Conservation (phyloP, 257 asterid species). For the Petunia secreta region DNA sequence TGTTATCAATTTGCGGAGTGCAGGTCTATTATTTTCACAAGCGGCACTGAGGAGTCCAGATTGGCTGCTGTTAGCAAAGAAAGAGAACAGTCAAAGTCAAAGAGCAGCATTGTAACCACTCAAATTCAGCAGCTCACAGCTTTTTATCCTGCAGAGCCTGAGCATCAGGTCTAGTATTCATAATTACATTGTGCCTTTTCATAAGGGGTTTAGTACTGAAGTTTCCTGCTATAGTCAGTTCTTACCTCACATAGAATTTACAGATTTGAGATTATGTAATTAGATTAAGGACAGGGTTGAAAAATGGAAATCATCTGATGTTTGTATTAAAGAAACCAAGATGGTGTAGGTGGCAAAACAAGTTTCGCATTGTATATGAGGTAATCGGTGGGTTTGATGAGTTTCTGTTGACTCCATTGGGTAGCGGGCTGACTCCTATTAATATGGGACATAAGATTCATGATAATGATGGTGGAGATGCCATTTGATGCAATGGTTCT, state of each 20-base stretch:
- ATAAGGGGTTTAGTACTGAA: not conserved
- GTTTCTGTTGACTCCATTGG: not conserved
- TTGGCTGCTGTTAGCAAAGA: constrained; percentile 89
- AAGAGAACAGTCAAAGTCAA: constrained; percentile 89
- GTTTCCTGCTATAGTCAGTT: not conserved
- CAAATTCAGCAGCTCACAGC: constrained; percentile 74
- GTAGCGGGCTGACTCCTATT: not conserved
- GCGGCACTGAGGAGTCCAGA: constrained; percentile 87
- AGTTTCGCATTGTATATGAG: not conserved
- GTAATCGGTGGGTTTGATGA: not conserved
- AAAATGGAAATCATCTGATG: not conserved
- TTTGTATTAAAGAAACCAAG: not conserved
- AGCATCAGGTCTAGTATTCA: constrained; percentile 72
- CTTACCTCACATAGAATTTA: not conserved
- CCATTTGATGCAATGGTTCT: not conserved
- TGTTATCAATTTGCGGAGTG: constrained; percentile 30
- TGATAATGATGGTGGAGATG: constrained; percentile 5
- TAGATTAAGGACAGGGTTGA: not conserved
- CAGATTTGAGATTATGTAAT: not conserved
- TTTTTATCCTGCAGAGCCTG: constrained; percentile 88
- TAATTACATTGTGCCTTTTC: constrained; percentile 9
- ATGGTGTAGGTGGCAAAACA: not conserved
- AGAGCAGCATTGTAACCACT: constrained; percentile 76
- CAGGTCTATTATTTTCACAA: constrained; percentile 90
- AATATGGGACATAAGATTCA: not conserved